Evolutionary conservation across 768 basidiomycete species (phyloP).

Genomic region (Chlorophyllum brunneum): DNA sequence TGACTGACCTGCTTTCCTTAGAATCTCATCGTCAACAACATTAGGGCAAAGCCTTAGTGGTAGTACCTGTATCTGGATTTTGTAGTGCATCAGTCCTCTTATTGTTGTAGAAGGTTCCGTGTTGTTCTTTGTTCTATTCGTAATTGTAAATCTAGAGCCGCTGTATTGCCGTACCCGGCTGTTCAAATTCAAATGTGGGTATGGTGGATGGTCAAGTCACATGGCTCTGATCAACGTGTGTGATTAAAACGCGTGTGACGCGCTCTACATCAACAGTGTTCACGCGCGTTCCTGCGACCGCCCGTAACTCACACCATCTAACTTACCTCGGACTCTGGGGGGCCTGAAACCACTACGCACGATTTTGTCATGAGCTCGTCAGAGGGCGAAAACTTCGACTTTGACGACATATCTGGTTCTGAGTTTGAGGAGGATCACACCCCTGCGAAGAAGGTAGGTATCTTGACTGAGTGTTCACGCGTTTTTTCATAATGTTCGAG

Average conservation of each 20-base stretch:
- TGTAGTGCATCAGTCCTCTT: neutral
- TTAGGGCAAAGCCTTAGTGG: slow-evolving; percentile 52
- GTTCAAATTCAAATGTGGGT: neutral
- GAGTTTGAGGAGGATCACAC: slow-evolving; percentile 65
- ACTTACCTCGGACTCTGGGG: neutral
- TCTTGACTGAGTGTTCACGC: neutral
- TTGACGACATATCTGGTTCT: slow-evolving; percentile 53
- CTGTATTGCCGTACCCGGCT: no score
- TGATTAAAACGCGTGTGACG: slow-evolving; percentile 2
- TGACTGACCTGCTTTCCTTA: slow-evolving; percentile 21
- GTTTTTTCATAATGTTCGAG: slow-evolving; percentile 4
- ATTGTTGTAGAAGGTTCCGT: neutral
- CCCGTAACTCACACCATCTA: neutral
- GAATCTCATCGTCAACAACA: slow-evolving; percentile 74
- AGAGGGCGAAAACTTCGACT: slow-evolving; percentile 64
- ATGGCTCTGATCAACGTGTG: slow-evolving; percentile 1
- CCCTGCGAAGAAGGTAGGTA: slow-evolving; percentile 54
- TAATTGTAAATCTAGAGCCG: no score
- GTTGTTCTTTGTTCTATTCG: neutral
- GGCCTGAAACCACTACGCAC: neutral
- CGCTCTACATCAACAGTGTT: neutral
- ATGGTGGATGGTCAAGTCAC: neutral
- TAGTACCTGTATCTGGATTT: neutral
- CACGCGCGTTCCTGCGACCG: neutral
- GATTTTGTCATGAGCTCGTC: slow-evolving; percentile 64